These are phyloP conservation scores for Inosperma sp. DNA, from an alignment of 768 basidiomycete genomes.

Conservation along the genomic window DNA sequence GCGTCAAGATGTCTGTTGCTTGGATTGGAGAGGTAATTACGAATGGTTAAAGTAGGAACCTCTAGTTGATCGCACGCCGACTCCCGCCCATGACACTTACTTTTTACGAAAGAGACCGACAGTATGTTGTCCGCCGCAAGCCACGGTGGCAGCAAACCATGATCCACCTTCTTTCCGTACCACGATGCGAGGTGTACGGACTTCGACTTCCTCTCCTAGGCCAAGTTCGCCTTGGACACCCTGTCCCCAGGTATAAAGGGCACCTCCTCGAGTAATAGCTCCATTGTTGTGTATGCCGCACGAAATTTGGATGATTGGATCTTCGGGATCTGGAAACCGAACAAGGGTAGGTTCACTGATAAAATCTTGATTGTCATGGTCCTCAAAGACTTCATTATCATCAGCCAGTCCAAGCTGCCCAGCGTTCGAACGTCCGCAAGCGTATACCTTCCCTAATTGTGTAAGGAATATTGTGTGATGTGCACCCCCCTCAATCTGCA, in stretches of 20 bases:
- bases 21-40: no score
- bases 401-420: slow-evolving; percentile 77
- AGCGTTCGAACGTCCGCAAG: slow-evolving; percentile 79
- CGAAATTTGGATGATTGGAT: slow-evolving; percentile 61
- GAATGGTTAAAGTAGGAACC: no score
- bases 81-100: slow-evolving; percentile 25
- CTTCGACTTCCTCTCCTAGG: slow-evolving; percentile 53
- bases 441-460: slow-evolving; percentile 76
- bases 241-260: slow-evolving; percentile 73
- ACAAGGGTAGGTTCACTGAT: slow-evolving; percentile 62
- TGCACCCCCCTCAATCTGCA: slow-evolving; percentile 77
- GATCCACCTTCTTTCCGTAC: slow-evolving; percentile 70
- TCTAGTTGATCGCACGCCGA: no score
- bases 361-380: slow-evolving; percentile 52
- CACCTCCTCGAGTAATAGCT: slow-evolving; percentile 62
- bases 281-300: slow-evolving; percentile 71
- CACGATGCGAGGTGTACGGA: slow-evolving; percentile 58
- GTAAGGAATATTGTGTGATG: slow-evolving; percentile 92
- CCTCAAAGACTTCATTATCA: slow-evolving; percentile 62
- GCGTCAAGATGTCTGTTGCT: no score
- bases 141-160: slow-evolving; percentile 60
- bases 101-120: slow-evolving; percentile 69
- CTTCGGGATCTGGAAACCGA: slow-evolving; percentile 56
- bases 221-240: slow-evolving; percentile 77
- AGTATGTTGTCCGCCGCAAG: slow-evolving; percentile 79